phyloP scores from a whole-genome alignment of 148 eudicot genomes.

The Amaranthus hypochondriacus region DNA sequence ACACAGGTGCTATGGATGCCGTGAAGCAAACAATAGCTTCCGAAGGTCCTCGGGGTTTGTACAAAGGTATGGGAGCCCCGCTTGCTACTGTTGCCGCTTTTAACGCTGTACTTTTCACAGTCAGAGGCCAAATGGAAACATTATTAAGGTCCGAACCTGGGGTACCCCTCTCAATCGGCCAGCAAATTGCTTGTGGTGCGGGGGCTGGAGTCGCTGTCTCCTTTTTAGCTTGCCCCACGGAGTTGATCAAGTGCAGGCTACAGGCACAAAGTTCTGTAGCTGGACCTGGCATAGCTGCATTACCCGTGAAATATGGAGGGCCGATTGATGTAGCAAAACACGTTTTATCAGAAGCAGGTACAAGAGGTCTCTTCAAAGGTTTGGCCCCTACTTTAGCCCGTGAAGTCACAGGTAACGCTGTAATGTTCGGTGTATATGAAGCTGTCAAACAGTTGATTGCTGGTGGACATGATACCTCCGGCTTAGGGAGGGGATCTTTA shows the following conservation, averaged over 20 bases:
- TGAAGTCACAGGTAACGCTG: constrained; percentile 92
- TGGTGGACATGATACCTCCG: constrained; percentile 76
- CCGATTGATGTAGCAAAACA: constrained; percentile 83
- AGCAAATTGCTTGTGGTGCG: constrained; percentile 76
- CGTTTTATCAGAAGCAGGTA: constrained; percentile 75
- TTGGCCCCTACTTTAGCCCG: constrained; percentile 83
- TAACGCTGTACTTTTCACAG: constrained; percentile 82
- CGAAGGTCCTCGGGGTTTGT: constrained; percentile 79
- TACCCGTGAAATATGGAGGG: constrained; percentile 69
- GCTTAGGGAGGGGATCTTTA: constrained; percentile 63
- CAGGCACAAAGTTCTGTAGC: constrained; percentile 92
- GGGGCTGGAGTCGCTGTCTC: constrained; percentile 96
- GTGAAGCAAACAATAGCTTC: constrained; percentile 80
- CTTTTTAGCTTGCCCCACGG: constrained; percentile 88
- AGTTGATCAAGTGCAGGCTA: constrained; percentile 89
- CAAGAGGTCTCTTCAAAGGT: constrained; percentile 87
- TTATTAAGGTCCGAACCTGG: constrained; percentile 67
- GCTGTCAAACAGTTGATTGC: constrained; percentile 64
- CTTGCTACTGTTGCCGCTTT: constrained; percentile 96
- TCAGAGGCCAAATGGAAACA: constrained; percentile 84
- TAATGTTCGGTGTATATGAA: constrained; percentile 89
- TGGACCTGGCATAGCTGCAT: constrained; percentile 36
- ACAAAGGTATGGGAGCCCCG: constrained; percentile 99
- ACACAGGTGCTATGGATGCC: constrained; percentile 80
- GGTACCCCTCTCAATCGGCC: constrained; percentile 55